Base-by-base conservation (phyloP, 208 protist genomes). In the Trypanosoma melophagium region DNA sequence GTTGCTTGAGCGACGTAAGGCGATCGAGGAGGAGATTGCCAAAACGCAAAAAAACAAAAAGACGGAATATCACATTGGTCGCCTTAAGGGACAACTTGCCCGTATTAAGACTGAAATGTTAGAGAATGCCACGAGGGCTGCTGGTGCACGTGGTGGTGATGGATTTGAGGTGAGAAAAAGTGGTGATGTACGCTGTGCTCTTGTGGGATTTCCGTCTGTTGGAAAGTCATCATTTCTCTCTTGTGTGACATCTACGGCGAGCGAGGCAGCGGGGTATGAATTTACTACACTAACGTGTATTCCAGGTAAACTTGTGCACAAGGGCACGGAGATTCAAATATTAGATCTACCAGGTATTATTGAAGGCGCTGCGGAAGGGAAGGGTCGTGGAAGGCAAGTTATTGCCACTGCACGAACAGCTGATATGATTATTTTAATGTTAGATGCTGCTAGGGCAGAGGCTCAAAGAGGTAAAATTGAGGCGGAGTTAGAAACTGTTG, bases 211-310 rank as follows among this genome's bases (percentile, higher is more conserved):
- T 69, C 97, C 97, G 2, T 98, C 95, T 31, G 98, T 99, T 9
- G 98, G 98, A 40, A 99, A 99, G 78, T 99, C 96, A 3, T 99
- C 98, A 10, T 94, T 99, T 45, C 86, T 99, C 24, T 98, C 88
- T n/a, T 87, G 85, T 31, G 78, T 99, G 1, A 99, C 98, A 3
- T 81, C 93, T 24, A 98, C 98, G 19, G 79, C 93, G 65, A 99
- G 96, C 60, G 96, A 97, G 81, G 96, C 93, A 28, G 98, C 97
- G 0, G 84, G 91, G 21, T 99, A 99, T 76, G 97, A 99, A 64
- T 99, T 99, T 84, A 99, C 98, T 40, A 99, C 98, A 7, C 89
- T 99, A 14, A 99, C 98, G 17, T 99, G 97, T 83, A 99, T 99
- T 80, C 98, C 98, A 13, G 98, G 98, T 44, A 95, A 99, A 54